Percentiles rank a stretch among this genome's conserved stretches.
These are phyloP conservation scores for Apiotrichum sp. DNA, from an alignment of 1,284 basidiomycete species.

Conservation along the genomic window DNA sequence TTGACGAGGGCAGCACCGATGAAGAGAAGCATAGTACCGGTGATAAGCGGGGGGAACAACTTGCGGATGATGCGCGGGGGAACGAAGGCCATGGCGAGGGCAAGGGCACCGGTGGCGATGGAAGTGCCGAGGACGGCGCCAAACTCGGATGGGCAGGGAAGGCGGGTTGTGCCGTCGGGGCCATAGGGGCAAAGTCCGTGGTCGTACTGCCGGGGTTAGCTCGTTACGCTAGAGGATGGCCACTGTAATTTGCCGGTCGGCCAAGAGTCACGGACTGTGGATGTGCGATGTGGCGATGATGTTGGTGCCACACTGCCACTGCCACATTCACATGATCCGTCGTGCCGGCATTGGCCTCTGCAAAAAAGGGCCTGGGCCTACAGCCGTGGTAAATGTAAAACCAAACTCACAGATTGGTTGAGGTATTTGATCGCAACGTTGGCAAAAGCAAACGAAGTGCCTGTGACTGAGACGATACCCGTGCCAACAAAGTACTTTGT, in stretches of 20 bases:
- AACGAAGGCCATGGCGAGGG: slow-evolving; percentile 28
- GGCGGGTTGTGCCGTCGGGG: slow-evolving; percentile 21
- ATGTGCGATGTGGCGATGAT: no score
- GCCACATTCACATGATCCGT: no score
- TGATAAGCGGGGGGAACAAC: slow-evolving; percentile 32
- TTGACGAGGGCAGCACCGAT: slow-evolving; percentile 31
- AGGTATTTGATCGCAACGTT: slow-evolving; percentile 28
- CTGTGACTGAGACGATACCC: slow-evolving; percentile 29
- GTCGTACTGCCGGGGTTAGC: slow-evolving; percentile 12
- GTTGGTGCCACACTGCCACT: no score
- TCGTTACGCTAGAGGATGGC: no score
- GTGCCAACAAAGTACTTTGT: slow-evolving; percentile 30
- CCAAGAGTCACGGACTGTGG: no score
- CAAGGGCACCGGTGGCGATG: slow-evolving; percentile 25
- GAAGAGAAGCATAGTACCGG: slow-evolving; percentile 31
- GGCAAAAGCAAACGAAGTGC: slow-evolving; percentile 32
- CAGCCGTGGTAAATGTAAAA: no score
- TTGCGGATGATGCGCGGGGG: slow-evolving; percentile 28
- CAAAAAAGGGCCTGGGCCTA: no score
- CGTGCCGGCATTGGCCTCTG: no score
- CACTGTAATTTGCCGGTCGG: no score
- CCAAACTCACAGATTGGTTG: slow-evolving; percentile 8
- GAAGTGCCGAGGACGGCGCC: slow-evolving; percentile 31
- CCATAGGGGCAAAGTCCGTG: slow-evolving; percentile 26
- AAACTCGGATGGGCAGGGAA: slow-evolving; percentile 30